Percentiles rank a stretch among this genome's conserved stretches.
These are phyloP conservation scores for Picochlorum sp. DNA, from an alignment of 139 green algal species.

Conservation along the genomic window DNA sequence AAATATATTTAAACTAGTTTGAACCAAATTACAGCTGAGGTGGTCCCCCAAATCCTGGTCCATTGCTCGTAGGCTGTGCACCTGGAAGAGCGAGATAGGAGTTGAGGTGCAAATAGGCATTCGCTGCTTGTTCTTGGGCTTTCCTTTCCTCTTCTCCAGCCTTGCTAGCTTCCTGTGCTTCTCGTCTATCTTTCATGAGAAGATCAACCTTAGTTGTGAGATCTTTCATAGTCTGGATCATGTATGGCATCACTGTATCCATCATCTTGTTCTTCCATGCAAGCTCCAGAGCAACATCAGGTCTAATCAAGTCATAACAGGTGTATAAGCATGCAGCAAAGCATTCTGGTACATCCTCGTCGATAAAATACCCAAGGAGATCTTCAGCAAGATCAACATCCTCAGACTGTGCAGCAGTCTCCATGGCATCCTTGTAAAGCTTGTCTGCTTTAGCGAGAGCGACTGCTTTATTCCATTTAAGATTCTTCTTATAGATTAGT, in stretches of 20 bases:
- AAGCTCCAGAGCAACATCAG: constrained; percentile 90
- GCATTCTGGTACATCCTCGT: constrained; percentile 78
- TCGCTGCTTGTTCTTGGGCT: constrained; percentile 42
- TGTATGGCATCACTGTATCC: constrained; percentile 90
- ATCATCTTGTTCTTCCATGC: constrained; percentile 92
- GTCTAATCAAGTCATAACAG: constrained; percentile 94
- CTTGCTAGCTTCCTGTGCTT: constrained; percentile 33
- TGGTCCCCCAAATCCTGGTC: neutral
- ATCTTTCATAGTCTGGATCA: constrained; percentile 90
- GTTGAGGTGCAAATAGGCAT: constrained; percentile 48
- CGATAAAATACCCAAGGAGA: constrained; percentile 84
- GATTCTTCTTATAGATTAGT: constrained; percentile 88
- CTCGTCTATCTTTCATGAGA: constrained; percentile 39
- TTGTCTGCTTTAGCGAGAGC: constrained; percentile 78
- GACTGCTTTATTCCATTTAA: constrained; percentile 80
- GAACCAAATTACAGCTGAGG: neutral
- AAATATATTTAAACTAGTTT: too few relatives aligned
- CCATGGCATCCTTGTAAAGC: constrained; percentile 90
- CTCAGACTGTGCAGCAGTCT: constrained; percentile 69
- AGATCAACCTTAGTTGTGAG: constrained; percentile 79
- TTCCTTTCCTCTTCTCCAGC: constrained; percentile 28
- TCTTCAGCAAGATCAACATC: constrained; percentile 82
- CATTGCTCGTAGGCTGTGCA: neutral
- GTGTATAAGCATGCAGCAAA: constrained; percentile 95
- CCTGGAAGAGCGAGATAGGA: constrained; percentile 26